A percentile compares a stretch with the other conserved stretches of the same genome.
Evolutionary conservation across 202 grass and related monocot species (phyloP).

Genomic region (Zizania palustris): DNA sequence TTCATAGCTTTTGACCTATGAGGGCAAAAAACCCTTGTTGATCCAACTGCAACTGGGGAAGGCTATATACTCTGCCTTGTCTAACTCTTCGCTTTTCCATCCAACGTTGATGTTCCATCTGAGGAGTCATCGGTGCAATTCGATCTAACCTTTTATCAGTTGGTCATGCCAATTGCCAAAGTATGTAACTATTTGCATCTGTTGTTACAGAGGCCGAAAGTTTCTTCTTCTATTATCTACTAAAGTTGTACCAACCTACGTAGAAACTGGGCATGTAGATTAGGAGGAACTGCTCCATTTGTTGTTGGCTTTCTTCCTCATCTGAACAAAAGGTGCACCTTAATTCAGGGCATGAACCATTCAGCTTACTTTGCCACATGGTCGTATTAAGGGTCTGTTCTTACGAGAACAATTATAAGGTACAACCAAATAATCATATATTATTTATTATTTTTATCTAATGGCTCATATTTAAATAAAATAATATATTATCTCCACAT

Average conservation of each 20-base stretch:
- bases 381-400: neutral
- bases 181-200: neutral
- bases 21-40: conserved; percentile 19
- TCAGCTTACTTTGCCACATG: neutral
- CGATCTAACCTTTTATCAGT: neutral
- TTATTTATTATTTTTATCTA: no score
- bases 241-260: conserved; percentile 1
- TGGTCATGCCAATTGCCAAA: conserved; percentile 20
- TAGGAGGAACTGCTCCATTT: conserved; percentile 13
- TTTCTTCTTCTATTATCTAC: neutral
- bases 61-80: conserved; percentile 35
- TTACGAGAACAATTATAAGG: no score
- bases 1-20: conserved; percentile 28
- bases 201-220: neutral
- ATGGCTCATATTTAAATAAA: no score
- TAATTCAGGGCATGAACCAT: neutral
- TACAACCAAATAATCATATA: no score
- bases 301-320: conserved; percentile 16
- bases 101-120: conserved; percentile 21
- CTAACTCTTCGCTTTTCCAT: conserved; percentile 29
- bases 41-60: conserved; percentile 44
- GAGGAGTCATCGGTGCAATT: conserved; percentile 19
- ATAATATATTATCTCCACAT: no score
- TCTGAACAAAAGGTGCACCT: conserved; percentile 26
- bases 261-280: conserved; percentile 19